These are phyloP conservation scores for Myochromella boudieri DNA, from an alignment of 768 basidiomycete species.

Conservation along the genomic window DNA sequence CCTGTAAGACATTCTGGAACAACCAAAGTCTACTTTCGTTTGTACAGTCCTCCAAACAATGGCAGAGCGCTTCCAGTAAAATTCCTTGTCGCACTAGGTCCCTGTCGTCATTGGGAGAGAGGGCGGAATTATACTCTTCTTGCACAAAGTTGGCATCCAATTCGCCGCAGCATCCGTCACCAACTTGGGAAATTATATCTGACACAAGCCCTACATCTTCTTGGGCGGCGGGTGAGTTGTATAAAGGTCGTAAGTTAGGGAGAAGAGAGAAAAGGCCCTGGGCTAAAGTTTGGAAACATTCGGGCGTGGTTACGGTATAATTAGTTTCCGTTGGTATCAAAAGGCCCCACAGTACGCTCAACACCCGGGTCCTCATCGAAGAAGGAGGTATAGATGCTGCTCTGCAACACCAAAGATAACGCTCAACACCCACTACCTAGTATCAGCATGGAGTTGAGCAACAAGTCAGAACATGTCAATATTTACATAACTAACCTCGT, in stretches of 20 bases:
- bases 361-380: conserved; percentile 44
- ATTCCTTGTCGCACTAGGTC: conserved; percentile 33
- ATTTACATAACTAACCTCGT: conserved; percentile 45
- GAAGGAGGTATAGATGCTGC: conserved; percentile 48
- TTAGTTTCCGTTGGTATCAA: conserved; percentile 43
- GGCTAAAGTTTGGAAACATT: conserved; percentile 50
- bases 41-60: conserved; percentile 50
- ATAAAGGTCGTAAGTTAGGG: conserved; percentile 32
- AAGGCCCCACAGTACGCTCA: conserved; percentile 48
- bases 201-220: conserved; percentile 36
- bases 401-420: conserved; percentile 71
- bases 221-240: conserved; percentile 13
- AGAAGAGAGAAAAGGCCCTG: conserved; percentile 54
- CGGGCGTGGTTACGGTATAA: conserved; percentile 39
- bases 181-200: conserved; percentile 45
- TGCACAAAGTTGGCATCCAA: conserved; percentile 46
- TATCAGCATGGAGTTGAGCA: no score
- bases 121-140: conserved; percentile 46
- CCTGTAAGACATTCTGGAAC: conserved; percentile 49
- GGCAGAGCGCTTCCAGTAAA: conserved; percentile 47
- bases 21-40: conserved; percentile 49
- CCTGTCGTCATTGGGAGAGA: conserved; percentile 35
- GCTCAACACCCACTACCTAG: conserved; percentile 44
- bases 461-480: neutral
- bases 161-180: conserved; percentile 46